A percentile compares a stretch with the other conserved stretches of the same genome.
phyloP scores from a whole-genome alignment of 2,329 filamentous ascomycete genomes.

The Penicillium italicum region DNA sequence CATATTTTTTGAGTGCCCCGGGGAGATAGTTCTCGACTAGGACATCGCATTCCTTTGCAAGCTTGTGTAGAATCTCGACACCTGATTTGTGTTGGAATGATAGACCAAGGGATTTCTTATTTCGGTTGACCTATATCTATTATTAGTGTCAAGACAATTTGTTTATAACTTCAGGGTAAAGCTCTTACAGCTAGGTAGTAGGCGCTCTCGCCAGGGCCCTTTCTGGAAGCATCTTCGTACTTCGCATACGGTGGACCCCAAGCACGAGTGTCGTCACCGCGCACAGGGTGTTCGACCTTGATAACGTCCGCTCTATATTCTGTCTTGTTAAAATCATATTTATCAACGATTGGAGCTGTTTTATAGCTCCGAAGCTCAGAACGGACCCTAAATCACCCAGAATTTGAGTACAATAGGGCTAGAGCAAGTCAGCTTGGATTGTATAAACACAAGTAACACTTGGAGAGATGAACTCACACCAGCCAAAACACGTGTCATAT shows the following conservation, averaged over 20 bases:
- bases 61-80: conserved; percentile 78
- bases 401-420: conserved; percentile 98
- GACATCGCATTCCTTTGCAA: conserved; percentile 82
- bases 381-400: conserved; percentile 88
- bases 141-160: conserved; percentile 1
- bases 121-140: conserved; percentile 73
- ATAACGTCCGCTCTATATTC: conserved; percentile 79
- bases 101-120: conserved; percentile 90
- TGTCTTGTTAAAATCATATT: background rate
- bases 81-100: conserved; percentile 85
- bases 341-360: background rate
- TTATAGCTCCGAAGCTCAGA: background rate
- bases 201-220: conserved; percentile 79
- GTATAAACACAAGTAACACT: background rate
- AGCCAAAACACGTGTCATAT: conserved; percentile 94
- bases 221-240: conserved; percentile 60
- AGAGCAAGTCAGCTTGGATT: conserved; percentile 15
- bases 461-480: conserved; percentile 60
- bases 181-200: conserved; percentile 79
- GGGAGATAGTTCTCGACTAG: conserved; percentile 97
- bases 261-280: conserved; percentile 89
- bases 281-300: conserved; percentile 89
- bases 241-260: conserved; percentile 94
- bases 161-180: background rate
- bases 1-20: conserved; percentile 82